These are phyloP conservation scores for Neofusicoccum umdonicola DNA, from an alignment of 2,329 filamentous ascomycete genomes.

Conservation along the genomic window DNA sequence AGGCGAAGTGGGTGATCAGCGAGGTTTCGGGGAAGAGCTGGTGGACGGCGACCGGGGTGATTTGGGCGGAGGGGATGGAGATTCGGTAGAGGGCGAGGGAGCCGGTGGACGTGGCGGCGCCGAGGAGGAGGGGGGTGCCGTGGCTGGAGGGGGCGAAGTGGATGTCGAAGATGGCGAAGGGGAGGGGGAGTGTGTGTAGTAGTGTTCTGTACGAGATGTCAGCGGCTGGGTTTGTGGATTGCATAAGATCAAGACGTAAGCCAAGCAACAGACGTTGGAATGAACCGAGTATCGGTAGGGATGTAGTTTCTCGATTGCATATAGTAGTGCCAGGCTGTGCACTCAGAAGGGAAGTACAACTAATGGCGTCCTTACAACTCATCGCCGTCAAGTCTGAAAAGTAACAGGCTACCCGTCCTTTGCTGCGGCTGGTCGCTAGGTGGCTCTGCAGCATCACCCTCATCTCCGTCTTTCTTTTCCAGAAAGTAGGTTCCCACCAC, in stretches of 20 bases:
- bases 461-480: constrained; percentile 46
- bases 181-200: constrained; percentile 57
- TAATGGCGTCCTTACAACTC: constrained; percentile 53
- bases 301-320: too few species aligned
- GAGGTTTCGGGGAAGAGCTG: constrained; percentile 56
- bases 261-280: too few species aligned
- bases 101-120: constrained; percentile 75
- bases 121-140: constrained; percentile 53
- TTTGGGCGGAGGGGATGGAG: constrained; percentile 21
- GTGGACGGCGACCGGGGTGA: constrained; percentile 43
- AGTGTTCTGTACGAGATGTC: neutral
- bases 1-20: constrained; percentile 70
- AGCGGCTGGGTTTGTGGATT: neutral
- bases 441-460: constrained; percentile 20
- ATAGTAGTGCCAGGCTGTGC: too few species aligned
- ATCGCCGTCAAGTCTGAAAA: constrained; percentile 58
- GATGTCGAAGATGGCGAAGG: constrained; percentile 78
- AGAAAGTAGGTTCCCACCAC: constrained; percentile 84
- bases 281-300: too few species aligned
- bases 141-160: constrained; percentile 64
- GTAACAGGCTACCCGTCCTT: constrained; percentile 70
- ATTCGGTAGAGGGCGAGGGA: constrained; percentile 60
- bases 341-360: neutral
- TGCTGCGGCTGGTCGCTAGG: constrained; percentile 51
- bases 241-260: too few species aligned